These are phyloP conservation scores for Entoloma clypeatum DNA, from an alignment of 1,284 basidiomycete species.

Conservation along the genomic window DNA sequence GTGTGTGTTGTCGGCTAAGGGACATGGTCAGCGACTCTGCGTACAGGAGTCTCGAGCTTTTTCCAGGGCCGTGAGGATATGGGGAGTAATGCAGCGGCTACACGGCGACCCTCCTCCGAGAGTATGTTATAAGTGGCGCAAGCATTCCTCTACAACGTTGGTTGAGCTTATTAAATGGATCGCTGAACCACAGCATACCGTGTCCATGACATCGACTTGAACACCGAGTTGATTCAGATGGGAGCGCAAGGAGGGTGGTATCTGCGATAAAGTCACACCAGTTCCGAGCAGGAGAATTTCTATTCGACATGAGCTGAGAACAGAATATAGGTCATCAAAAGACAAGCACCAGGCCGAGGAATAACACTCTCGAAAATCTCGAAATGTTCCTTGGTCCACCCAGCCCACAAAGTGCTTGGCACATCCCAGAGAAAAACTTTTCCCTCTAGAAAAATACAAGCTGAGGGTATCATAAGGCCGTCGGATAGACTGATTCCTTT, in stretches of 20 bases:
- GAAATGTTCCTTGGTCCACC: conserved; percentile 75
- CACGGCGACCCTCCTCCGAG: conserved; percentile 86
- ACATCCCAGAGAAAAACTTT: conserved; percentile 91
- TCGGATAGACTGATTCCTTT: conserved; percentile 66
- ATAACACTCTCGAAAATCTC: conserved; percentile 77
- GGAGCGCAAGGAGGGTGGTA: conserved; percentile 64
- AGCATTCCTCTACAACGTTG: conserved; percentile 70
- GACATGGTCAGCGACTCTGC: no score
- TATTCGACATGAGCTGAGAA: conserved; percentile 27
- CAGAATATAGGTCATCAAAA: not conserved
- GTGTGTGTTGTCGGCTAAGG: no score
- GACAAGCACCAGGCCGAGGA: conserved; percentile 75
- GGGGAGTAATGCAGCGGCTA: conserved; percentile 87
- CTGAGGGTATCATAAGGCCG: conserved; percentile 73
- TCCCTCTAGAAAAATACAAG: conserved; percentile 83
- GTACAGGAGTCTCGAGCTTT: conserved; percentile 24
- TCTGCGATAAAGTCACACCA: conserved; percentile 67
- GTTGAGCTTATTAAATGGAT: conserved; percentile 3
- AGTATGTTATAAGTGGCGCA: conserved; percentile 94
- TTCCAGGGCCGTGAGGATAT: conserved; percentile 46
- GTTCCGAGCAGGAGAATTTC: conserved; percentile 92
- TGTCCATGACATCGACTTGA: conserved; percentile 92
- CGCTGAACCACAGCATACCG: conserved; percentile 54
- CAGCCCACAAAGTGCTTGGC: conserved; percentile 54
- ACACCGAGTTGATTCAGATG: conserved; percentile 80